These are phyloP conservation scores for Herpetomonas tarakana DNA, from an alignment of 208 protist species.

Conservation along the genomic window DNA sequence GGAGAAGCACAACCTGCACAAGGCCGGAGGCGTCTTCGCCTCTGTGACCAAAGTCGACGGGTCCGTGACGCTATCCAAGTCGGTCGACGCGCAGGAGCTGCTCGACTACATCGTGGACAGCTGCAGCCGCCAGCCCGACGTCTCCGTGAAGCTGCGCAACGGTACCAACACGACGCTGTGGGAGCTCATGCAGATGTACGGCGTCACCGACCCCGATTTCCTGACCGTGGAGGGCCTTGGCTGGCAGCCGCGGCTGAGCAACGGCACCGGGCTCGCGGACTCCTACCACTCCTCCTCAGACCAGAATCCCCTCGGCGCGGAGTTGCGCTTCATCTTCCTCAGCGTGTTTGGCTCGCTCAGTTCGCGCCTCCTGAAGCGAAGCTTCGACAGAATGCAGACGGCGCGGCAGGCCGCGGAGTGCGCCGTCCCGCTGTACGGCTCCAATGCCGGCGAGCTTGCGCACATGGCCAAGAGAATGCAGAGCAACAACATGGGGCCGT, in stretches of 20 bases:
- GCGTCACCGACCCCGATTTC: conserved; percentile 46
- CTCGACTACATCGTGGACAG: conserved; percentile 75
- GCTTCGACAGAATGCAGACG: conserved; percentile 52
- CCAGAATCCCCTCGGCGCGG: conserved; percentile 44
- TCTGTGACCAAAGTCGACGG: conserved; percentile 82
- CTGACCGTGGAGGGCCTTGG: conserved; percentile 85
- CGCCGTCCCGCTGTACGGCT: conserved; percentile 77
- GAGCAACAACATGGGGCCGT: conserved; percentile 52
- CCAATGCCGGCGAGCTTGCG: conserved; percentile 48
- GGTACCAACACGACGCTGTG: conserved; percentile 65
- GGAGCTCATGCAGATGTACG: conserved; percentile 65
- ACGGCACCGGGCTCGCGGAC: neutral
- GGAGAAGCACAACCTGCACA: conserved; percentile 68
- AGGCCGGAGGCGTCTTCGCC: conserved; percentile 85
- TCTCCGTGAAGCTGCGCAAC: conserved; percentile 42
- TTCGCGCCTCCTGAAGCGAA: conserved; percentile 45
- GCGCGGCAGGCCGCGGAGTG: conserved; percentile 76
- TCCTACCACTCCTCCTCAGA: conserved; percentile 36
- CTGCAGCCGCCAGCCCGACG: conserved; percentile 57
- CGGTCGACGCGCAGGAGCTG: conserved; percentile 76
- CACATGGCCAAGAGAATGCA: conserved; percentile 63
- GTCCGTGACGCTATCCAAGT: conserved; percentile 61
- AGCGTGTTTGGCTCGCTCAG: conserved; percentile 53
- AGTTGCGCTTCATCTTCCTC: conserved; percentile 82
- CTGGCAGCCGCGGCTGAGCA: conserved; percentile 50